Base-by-base conservation (phyloP, 352 stramenopile species). In the Vaucheria bursata region DNA sequence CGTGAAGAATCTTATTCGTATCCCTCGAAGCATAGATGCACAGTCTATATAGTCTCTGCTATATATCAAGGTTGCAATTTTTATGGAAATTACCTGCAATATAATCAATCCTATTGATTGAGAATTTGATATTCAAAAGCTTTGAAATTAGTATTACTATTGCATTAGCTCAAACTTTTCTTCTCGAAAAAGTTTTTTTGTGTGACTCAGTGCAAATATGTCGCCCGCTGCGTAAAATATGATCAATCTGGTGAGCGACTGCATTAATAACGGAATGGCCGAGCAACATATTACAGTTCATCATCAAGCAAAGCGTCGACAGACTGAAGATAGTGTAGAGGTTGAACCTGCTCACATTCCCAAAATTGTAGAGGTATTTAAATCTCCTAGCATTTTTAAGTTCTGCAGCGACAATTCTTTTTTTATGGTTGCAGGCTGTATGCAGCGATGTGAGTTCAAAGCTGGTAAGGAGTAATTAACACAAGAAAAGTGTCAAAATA, bases 401-500 rank as follows among this genome's bases (percentile, higher is more conserved):
- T 74, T 74, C 65, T 83, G 78, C 45, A 76, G 72, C 31, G 78
- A 83, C 31, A 64, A 75, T 40, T 76, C 50, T 39, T 66, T 83
- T 18, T 1, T 18, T 7, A 75, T 29, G 29, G 40, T 83, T 33
- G 64, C 68, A 6, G 25, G 70, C 0, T 12, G 79, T 64, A 83
- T 83, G 78, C 31, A 29, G 39, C 49, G 78, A n/a, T 59, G 75
- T 52, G 34, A 77, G 34, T 83, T 83, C 50, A 80, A 69, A n/a
- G 73, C 73, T 38, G 78, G 78, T 39, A 73, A 81, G 52, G 78
- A 80, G 1, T 74, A 80, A 7, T 49, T 83, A 36, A 73, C 78
- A 66, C 77, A 82, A 69, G 77, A 73, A 35, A 65, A 82, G 31
- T 66, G 71, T 5, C 72, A 81, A 34, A 33, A 40, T 25, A 34